Evolutionary conservation across 1,284 basidiomycete species (phyloP).

Genomic region (Pholiota adiposa): DNA sequence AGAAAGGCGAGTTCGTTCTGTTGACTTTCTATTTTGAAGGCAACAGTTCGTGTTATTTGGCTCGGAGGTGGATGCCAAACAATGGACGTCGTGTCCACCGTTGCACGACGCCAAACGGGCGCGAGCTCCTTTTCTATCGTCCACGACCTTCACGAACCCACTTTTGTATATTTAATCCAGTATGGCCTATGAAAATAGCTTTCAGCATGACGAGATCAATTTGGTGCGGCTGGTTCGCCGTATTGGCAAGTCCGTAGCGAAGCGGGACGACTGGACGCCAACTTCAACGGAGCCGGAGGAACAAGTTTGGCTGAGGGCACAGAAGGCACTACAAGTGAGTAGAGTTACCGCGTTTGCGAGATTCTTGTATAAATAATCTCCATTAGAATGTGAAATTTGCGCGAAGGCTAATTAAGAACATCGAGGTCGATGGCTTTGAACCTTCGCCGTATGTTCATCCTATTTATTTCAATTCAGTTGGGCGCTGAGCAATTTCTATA

Average conservation of each 20-base stretch:
- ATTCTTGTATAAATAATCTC: not conserved
- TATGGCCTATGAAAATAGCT: slow-evolving; percentile 16
- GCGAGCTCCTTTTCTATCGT: not conserved
- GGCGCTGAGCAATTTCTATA: slow-evolving; percentile 24
- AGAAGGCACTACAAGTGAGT: slow-evolving; percentile 60
- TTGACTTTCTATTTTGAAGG: too few species aligned
- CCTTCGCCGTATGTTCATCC: slow-evolving; percentile 49
- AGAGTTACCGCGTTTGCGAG: not conserved
- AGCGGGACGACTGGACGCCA: slow-evolving; percentile 49
- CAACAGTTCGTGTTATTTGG: not conserved
- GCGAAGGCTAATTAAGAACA: slow-evolving; percentile 56
- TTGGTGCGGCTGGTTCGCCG: slow-evolving; percentile 62
- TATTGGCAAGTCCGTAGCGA: slow-evolving; percentile 59
- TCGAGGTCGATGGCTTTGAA: slow-evolving; percentile 52
- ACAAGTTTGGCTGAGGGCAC: slow-evolving; percentile 60
- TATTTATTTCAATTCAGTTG: not conserved
- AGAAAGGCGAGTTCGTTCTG: too few species aligned
- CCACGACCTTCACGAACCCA: not conserved
- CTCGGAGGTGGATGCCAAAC: not conserved
- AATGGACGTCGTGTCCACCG: not conserved
- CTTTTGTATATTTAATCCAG: not conserved
- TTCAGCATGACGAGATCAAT: slow-evolving; percentile 69
- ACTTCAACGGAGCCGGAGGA: slow-evolving; percentile 28
- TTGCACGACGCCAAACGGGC: not conserved
- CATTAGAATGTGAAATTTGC: slow-evolving; percentile 68